Conservation (phyloP, 176 grass and related monocot species). For the Musa itinerans region DNA sequence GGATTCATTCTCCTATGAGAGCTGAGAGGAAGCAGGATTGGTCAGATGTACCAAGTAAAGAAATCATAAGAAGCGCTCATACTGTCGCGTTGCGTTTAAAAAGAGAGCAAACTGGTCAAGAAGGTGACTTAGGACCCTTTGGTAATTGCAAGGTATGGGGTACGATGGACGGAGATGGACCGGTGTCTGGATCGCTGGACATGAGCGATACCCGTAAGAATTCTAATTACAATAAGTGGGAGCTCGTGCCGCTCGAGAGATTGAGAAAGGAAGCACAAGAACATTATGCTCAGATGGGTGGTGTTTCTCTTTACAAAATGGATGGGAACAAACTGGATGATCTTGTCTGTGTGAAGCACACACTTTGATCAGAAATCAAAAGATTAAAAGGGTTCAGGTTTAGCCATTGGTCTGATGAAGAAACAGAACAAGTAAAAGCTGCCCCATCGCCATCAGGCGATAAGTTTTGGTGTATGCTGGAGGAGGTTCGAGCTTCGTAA, state of each 20-base stretch:
- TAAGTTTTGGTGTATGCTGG: neutral
- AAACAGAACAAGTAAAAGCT: neutral
- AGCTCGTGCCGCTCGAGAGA: constrained; percentile 53
- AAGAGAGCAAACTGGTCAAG: constrained; percentile 36
- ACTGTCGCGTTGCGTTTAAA: constrained; percentile 56
- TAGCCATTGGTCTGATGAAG: neutral
- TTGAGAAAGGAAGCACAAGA: constrained; percentile 75
- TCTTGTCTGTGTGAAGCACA: constrained; percentile 81
- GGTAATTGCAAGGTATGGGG: constrained; percentile 95
- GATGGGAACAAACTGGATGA: constrained; percentile 94
- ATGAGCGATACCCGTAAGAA: constrained; percentile 56
- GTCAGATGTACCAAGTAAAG: constrained; percentile 74
- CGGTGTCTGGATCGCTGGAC: constrained; percentile 65
- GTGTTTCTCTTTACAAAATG: constrained; percentile 80
- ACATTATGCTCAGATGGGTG: constrained; percentile 59
- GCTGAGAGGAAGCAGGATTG: constrained; percentile 69
- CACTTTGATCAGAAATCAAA: neutral
- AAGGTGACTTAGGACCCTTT: constrained; percentile 42
- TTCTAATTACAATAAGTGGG: constrained; percentile 83
- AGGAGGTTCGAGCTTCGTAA: neutral
- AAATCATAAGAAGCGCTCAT: constrained; percentile 55
- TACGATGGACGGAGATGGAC: constrained; percentile 42
- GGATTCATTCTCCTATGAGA: constrained; percentile 94
- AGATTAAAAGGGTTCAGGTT: neutral
- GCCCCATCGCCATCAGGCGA: neutral